Conservation (phyloP, 305 asterid species). For the Lippia alba region DNA sequence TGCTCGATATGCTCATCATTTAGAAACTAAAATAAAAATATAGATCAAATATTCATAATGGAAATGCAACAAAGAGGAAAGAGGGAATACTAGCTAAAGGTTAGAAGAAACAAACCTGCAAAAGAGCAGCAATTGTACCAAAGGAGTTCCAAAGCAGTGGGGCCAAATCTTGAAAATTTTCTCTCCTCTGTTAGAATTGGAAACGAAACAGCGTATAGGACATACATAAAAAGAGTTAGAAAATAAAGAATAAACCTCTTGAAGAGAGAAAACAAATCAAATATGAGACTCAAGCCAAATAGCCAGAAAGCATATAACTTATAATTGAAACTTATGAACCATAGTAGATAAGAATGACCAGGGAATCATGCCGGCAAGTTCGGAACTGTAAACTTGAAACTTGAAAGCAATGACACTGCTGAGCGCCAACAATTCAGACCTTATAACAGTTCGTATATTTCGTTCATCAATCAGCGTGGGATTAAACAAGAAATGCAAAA, state of each 20-base stretch:
- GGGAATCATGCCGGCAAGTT: neutral
- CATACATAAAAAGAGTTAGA: neutral
- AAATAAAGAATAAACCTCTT: neutral
- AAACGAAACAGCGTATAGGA: constrained; percentile 37
- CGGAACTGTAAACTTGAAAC: constrained; percentile 1
- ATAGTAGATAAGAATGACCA: neutral
- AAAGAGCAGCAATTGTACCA: constrained; percentile 90
- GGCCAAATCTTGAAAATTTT: constrained; percentile 89
- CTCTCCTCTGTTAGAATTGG: constrained; percentile 68
- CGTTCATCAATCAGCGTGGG: neutral
- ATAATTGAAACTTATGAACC: neutral
- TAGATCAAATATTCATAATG: constrained; percentile 12
- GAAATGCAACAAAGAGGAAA: constrained; percentile 16
- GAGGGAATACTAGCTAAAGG: neutral
- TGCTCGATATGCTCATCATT: neutral
- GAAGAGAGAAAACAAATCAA: neutral
- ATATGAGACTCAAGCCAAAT: neutral
- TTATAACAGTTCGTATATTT: neutral
- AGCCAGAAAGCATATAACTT: neutral
- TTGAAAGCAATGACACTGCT: constrained; percentile 1
- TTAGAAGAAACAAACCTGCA: constrained; percentile 63
- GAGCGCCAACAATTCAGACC: neutral
- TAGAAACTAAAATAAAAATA: constrained; percentile 12
- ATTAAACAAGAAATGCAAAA: constrained; percentile 3
- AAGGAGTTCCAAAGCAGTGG: constrained; percentile 90